Percentiles rank a stretch among this genome's conserved stretches.
These are phyloP conservation scores for Ceratocystis colombiana DNA, from an alignment of 2,329 filamentous ascomycete species.

Conservation along the genomic window DNA sequence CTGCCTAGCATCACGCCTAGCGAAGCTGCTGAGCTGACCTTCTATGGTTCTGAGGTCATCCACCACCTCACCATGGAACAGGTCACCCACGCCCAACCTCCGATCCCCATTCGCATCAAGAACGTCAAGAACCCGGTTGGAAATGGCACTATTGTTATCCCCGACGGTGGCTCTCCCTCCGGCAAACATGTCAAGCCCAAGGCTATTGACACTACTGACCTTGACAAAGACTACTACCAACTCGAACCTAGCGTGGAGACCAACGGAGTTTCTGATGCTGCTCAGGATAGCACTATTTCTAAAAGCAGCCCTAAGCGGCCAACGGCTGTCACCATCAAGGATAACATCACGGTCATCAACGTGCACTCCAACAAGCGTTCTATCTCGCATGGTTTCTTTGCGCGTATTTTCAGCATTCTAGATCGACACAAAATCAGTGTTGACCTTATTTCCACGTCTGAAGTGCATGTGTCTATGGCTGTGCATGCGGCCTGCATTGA, in stretches of 20 bases:
- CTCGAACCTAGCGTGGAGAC: neutral
- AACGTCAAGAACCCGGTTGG: conserved; percentile 81
- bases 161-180: conserved; percentile 51
- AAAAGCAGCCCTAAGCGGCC: conserved; percentile 60
- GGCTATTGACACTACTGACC: conserved; percentile 34
- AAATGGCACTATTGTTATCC: conserved; percentile 70
- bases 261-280: neutral
- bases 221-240: neutral
- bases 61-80: conserved; percentile 99
- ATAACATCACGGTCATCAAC: conserved; percentile 92
- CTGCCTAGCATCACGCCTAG: conserved; percentile 80
- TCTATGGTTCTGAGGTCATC: conserved; percentile 91
- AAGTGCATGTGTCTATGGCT: conserved; percentile 96
- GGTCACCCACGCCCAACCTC: conserved; percentile 65
- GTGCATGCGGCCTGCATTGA: conserved; percentile 68
- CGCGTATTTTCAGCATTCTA: conserved; percentile 82
- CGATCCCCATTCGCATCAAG: conserved; percentile 81
- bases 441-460: conserved; percentile 89
- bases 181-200: conserved; percentile 38
- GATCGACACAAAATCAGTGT: conserved; percentile 81
- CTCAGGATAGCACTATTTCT: conserved; percentile 30
- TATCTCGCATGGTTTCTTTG: conserved; percentile 91
- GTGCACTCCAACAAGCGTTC: conserved; percentile 96
- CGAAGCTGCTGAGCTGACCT: conserved; percentile 91
- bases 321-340: conserved; percentile 92